A percentile compares a stretch with the other conserved stretches of the same genome.
Evolutionary conservation across 768 basidiomycete species (phyloP).

Genomic region (Coprinellus aureogranulatus): DNA sequence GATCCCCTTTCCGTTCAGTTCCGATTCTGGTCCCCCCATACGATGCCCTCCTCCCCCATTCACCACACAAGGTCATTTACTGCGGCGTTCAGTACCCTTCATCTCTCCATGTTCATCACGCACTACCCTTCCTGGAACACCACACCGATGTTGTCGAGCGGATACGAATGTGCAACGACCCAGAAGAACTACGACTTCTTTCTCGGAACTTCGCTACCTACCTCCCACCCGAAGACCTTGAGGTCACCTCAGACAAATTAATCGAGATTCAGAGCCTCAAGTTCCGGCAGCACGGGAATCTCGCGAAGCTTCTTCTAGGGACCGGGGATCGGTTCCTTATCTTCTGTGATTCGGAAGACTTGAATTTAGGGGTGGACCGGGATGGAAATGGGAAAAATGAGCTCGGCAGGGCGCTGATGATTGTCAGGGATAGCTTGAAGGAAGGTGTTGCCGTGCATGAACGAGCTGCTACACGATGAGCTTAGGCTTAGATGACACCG

Average conservation of each 20-base stretch:
- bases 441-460: no score
- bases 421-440: constrained; percentile 48
- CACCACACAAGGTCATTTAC: constrained; percentile 59
- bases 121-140: constrained; percentile 59
- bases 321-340: constrained; percentile 52
- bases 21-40: no score
- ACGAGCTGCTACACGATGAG: no score
- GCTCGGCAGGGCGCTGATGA: constrained; percentile 57
- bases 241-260: background rate
- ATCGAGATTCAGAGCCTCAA: constrained; percentile 59
- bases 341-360: constrained; percentile 52
- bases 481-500: no score
- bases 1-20: no score
- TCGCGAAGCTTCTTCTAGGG: constrained; percentile 53
- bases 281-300: constrained; percentile 63
- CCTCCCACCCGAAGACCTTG: background rate
- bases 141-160: constrained; percentile 52
- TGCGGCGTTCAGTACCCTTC: constrained; percentile 57
- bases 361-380: constrained; percentile 64
- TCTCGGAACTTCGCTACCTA: no score
- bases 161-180: constrained; percentile 43
- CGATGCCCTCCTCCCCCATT: constrained; percentile 52
- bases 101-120: constrained; percentile 71
- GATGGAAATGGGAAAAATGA: constrained; percentile 49
- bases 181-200: constrained; percentile 3